phyloP scores from a whole-genome alignment of 2,329 filamentous ascomycete species.

The Fusarium chaquense region DNA sequence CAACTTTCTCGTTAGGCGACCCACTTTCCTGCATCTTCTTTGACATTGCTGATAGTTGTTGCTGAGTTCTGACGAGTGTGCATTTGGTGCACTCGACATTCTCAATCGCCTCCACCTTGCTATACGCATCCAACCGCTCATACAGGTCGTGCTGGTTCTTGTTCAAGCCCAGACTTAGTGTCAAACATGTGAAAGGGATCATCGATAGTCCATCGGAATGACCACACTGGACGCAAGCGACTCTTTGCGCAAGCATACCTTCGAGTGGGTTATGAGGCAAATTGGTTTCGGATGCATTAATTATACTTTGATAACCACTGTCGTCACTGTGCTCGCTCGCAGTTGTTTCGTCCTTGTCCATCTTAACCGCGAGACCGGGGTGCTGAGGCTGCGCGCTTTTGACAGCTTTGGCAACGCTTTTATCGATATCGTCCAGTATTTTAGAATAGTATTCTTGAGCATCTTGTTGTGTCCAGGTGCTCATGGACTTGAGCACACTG shows the following conservation, averaged over 20 bases:
- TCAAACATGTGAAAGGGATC: constrained; percentile 94
- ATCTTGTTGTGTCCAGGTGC: constrained; percentile 95
- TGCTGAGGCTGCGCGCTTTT: constrained; percentile 45
- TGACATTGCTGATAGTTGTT: constrained; percentile 62
- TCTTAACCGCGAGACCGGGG: constrained; percentile 57
- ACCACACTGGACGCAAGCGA: constrained; percentile 87
- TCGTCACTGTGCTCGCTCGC: constrained; percentile 67
- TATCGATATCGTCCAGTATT: constrained; percentile 85
- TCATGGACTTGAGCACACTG: constrained; percentile 86
- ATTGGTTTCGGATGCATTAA: constrained; percentile 53
- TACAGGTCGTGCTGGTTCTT: constrained; percentile 75
- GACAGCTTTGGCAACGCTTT: constrained; percentile 71
- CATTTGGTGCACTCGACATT: constrained; percentile 94
- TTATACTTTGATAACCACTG: constrained; percentile 66
- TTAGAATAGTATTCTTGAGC: constrained; percentile 98
- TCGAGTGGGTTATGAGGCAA: constrained; percentile 81
- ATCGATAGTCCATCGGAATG: constrained; percentile 89
- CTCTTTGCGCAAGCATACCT: constrained; percentile 86
- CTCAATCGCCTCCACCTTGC: constrained; percentile 84
- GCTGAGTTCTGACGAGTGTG: constrained; percentile 74
- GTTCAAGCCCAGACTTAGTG: constrained; percentile 79
- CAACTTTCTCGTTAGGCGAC: constrained; percentile 62
- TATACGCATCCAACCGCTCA: constrained; percentile 86
- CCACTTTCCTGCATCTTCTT: constrained; percentile 54
- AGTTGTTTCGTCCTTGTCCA: constrained; percentile 56